Evolutionary conservation across 768 basidiomycete species (phyloP), one percentile per base, ranked within the genome.

Genomic region (Tubosaeta brunneosetosa): DNA sequence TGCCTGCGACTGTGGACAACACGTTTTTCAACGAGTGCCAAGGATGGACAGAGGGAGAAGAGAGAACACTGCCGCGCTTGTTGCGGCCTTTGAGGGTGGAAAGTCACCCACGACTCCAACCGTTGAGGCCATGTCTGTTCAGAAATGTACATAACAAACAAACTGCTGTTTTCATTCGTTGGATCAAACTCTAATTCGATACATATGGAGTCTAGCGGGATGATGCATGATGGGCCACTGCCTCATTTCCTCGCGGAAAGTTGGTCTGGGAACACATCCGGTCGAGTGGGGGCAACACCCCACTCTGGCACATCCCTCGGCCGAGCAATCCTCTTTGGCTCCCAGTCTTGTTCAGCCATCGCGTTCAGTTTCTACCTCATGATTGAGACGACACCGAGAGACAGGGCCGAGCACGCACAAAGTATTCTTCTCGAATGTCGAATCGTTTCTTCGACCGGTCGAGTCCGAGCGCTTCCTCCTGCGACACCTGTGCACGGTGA

Each of bases 401-500:
- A 22, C 34, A 36, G 5, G 37, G n/a, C 37, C 8, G 25, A 19
- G 52, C 48, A 84, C 92, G 71, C 71, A 97, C 94, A 65, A 86
- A 97, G 69, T 98, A 99, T 65, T 97, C 94, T 66, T 97, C 95
- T 49, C 91, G 76, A 16, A 97, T 88, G 69, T 98, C 94, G 53
- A 97, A 85, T 73, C 83, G 88, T 73, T 85, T 87, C 70, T 86
- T 77, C 50, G 73, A 73, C 64, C 77, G 81, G 56, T 85, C 77
- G 61, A 94, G 73, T 10, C 83, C 79, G 19, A 94, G 75, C 56
- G 90, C 86, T 59, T 94, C 83, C 65, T 93, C 86, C 56, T 83
- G 84, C 36, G 82, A 79, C 33, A 97, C 69, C 91, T 84, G 46
- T 6, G 26, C 38, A 25, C 27, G 0, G 37, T 45, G 32, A 50